phyloP scores from a whole-genome alignment of 2,329 filamentous ascomycete genomes.

The Metarhizium humberi region DNA sequence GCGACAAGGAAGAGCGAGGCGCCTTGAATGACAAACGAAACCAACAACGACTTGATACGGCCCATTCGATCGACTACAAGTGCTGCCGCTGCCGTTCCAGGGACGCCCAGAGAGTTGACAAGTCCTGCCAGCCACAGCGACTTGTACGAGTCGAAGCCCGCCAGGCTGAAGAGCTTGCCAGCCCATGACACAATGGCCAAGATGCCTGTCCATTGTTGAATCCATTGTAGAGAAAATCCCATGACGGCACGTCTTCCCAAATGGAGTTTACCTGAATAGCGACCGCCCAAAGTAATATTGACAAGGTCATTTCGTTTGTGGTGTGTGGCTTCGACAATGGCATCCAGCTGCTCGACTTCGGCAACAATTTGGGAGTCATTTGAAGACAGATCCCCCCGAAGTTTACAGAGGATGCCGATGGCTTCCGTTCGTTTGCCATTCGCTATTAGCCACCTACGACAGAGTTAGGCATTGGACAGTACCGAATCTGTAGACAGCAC shows the following conservation, averaged over 20 bases:
- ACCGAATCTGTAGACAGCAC: slow-evolving; percentile 3
- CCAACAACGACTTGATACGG: slow-evolving; percentile 21
- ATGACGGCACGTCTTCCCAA: slow-evolving; percentile 30
- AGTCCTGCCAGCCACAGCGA: slow-evolving; percentile 34
- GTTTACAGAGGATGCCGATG: slow-evolving; percentile 23
- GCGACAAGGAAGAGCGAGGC: slow-evolving; percentile 20
- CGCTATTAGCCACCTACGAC: slow-evolving; percentile 25
- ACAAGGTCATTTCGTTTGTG: slow-evolving; percentile 28
- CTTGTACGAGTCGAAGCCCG: slow-evolving; percentile 15
- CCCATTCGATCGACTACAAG: slow-evolving; percentile 41
- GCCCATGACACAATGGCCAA: slow-evolving; percentile 30
- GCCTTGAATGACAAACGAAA: slow-evolving; percentile 20
- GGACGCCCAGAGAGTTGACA: slow-evolving; percentile 40
- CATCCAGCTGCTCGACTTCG: slow-evolving; percentile 30
- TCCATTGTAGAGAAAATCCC: slow-evolving; percentile 30
- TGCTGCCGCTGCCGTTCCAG: slow-evolving; percentile 40
- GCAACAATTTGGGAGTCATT: slow-evolving; percentile 22
- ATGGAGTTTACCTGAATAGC: slow-evolving; percentile 24
- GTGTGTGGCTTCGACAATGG: slow-evolving; percentile 27
- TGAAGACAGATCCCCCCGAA: slow-evolving; percentile 19
- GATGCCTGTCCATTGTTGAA: slow-evolving; percentile 35
- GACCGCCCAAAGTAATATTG: slow-evolving; percentile 28
- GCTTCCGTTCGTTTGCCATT: slow-evolving; percentile 22
- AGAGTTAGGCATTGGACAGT: neutral
- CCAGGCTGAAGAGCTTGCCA: slow-evolving; percentile 12